Conservation (phyloP, 2,329 filamentous ascomycete genomes). For the Colletotrichum cordylinicola region DNA sequence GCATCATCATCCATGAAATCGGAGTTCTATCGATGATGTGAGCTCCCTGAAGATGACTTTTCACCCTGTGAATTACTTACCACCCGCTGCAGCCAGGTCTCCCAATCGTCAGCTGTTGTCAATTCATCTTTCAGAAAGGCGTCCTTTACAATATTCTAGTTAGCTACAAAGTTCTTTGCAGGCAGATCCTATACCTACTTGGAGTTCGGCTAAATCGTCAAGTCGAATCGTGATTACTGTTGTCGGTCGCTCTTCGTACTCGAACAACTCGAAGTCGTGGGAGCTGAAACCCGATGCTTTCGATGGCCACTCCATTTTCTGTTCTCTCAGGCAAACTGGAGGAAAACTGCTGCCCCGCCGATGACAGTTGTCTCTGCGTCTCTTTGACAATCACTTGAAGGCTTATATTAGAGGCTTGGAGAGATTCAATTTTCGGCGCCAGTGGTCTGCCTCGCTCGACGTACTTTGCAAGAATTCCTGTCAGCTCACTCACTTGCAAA, state of each 20-base stretch:
- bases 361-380: neutral
- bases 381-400: neutral
- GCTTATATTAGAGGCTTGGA: neutral
- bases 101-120: neutral
- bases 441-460: neutral
- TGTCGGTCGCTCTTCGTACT: neutral
- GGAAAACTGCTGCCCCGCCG: no score
- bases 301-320: neutral
- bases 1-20: neutral
- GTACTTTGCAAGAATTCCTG: neutral
- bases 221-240: neutral
- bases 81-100: neutral
- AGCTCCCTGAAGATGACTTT: neutral
- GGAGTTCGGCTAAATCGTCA: neutral
- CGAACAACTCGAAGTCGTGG: neutral
- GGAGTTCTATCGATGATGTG: neutral
- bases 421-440: neutral
- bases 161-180: neutral
- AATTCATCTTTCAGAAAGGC: neutral
- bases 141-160: neutral
- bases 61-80: neutral
- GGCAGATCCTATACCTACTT: neutral
- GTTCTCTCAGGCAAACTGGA: neutral
- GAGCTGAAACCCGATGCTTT: neutral
- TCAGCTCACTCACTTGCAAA: neutral